A percentile compares a stretch with the other conserved stretches of the same genome.
Conservation (phyloP, 177 flowering plant genomes). For the Vitis hybrid region DNA sequence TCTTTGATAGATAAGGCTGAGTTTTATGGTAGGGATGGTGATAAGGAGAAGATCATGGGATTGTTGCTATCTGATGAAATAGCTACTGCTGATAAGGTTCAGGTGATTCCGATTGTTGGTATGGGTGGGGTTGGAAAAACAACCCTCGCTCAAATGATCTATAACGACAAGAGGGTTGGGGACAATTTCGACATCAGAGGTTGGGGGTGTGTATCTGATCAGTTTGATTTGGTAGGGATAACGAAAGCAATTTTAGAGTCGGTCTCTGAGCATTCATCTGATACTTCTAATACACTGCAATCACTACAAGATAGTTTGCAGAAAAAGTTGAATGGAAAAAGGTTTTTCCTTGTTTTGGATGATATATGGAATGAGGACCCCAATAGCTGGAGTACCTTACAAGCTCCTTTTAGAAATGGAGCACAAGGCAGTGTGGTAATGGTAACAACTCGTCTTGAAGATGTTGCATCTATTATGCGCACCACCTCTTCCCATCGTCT, state of each 20-base stretch:
- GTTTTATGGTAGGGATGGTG: slow-evolving; percentile 26
- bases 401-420: slow-evolving; percentile 14
- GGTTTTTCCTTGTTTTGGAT: slow-evolving; percentile 26
- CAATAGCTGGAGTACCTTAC: slow-evolving; percentile 2
- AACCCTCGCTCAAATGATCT: slow-evolving; percentile 28
- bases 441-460: slow-evolving; percentile 22
- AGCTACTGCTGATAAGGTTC: neutral
- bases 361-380: slow-evolving; percentile 23
- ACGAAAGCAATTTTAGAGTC: slow-evolving; percentile 20
- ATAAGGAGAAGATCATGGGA: slow-evolving; percentile 16
- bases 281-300: slow-evolving; percentile 3
- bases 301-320: slow-evolving; percentile 14
- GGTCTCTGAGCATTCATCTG: neutral
- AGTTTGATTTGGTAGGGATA: slow-evolving; percentile 18
- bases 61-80: slow-evolving; percentile 7
- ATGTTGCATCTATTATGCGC: slow-evolving; percentile 8
- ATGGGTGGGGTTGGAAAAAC: slow-evolving; percentile 40
- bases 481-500: slow-evolving; percentile 1
- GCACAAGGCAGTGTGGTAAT: slow-evolving; percentile 23
- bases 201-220: slow-evolving; percentile 30
- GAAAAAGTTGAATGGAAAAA: slow-evolving; percentile 6
- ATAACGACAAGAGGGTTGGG: slow-evolving; percentile 11
- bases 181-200: slow-evolving; percentile 20
- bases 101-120: slow-evolving; percentile 25
- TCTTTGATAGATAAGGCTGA: slow-evolving; percentile 10